Evolutionary conservation across 139 green algal genomes (phyloP).

Genomic region (Chara braunii): DNA sequence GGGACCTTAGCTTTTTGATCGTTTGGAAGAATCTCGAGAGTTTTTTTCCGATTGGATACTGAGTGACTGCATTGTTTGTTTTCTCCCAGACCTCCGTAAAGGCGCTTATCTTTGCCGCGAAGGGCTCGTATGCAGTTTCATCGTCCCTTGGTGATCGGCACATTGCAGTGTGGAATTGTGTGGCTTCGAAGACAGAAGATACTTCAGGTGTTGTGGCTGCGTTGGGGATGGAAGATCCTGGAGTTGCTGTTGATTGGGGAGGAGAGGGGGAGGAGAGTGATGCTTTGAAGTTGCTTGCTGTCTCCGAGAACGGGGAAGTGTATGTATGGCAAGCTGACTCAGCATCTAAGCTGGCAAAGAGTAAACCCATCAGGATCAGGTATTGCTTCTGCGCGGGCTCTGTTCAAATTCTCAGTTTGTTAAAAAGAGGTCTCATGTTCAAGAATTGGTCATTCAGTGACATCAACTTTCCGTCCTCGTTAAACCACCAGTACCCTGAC

Average conservation of each 20-base stretch:
- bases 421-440: conserved; percentile 9
- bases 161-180: conserved; percentile 52
- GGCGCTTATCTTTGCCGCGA: conserved; percentile 44
- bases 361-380: conserved; percentile 1
- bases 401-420: conserved; percentile 20
- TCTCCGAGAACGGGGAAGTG: conserved; percentile 12
- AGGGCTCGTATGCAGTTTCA: conserved; percentile 47
- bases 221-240: conserved; percentile 26
- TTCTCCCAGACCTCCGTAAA: conserved; percentile 4
- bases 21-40: neutral
- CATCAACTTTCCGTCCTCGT: no score
- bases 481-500: no score
- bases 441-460: no score
- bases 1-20: neutral
- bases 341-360: conserved; percentile 1
- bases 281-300: conserved; percentile 8
- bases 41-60: neutral
- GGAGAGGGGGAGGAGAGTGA: neutral
- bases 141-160: conserved; percentile 48
- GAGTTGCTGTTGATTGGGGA: neutral
- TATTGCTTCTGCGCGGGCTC: conserved; percentile 32
- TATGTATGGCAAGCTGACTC: conserved; percentile 20
- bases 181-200: neutral
- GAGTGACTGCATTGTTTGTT: neutral
- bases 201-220: neutral